Evolutionary conservation across 805 yeast genomes (phyloP), one percentile per base, ranked within the genome.

Genomic region (Lipomyces chichibuensis): DNA sequence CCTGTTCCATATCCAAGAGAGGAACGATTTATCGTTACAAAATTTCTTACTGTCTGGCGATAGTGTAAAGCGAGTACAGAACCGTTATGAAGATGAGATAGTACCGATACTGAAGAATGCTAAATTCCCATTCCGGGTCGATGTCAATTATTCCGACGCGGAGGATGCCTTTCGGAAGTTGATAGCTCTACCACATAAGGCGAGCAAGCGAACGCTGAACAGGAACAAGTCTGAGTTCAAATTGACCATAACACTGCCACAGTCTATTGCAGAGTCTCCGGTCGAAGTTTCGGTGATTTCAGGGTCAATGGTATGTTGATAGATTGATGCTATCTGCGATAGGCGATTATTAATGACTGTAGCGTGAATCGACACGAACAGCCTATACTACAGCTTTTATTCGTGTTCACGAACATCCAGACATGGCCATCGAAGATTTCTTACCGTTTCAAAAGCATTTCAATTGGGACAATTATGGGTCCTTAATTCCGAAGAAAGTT

Each of bases 381-480:
- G 49, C 49, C 7, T 43, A 43, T 43, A 17, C 23, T n/a, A 43
- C 9, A 2, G 49, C 49, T 6, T n/a, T 43, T 43, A 43, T 43
- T 43, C 49, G 20, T 43, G n/a, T 43, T 17, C 49, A 43, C 49
- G 49, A 43, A 1, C 49, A 43, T 43, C 57, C 60, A 5, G 33
- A 59, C 37, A 17, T 35, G 3, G 25, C 61, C 9, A 43, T 66
- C 14, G 62, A 32, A 13, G 70, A 66, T 49, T 61, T 64, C 37
- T 33, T 61, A 14, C 62, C 62, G 2, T 13, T 25, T 7, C 55
- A 51, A 20, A 64, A 60, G 35, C 61, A 52, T 29, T 23, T 59
- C 32, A 55, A 66, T 54, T 63, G 62, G 64, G n/a, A 35, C 20
- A 20, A 27, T 7, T 17, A 37, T 8, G 59, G 62, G 6, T 17